Percentiles rank a stretch among this genome's conserved stretches.
phyloP scores from a whole-genome alignment of 257 asterid genomes.

The Vinca minor region DNA sequence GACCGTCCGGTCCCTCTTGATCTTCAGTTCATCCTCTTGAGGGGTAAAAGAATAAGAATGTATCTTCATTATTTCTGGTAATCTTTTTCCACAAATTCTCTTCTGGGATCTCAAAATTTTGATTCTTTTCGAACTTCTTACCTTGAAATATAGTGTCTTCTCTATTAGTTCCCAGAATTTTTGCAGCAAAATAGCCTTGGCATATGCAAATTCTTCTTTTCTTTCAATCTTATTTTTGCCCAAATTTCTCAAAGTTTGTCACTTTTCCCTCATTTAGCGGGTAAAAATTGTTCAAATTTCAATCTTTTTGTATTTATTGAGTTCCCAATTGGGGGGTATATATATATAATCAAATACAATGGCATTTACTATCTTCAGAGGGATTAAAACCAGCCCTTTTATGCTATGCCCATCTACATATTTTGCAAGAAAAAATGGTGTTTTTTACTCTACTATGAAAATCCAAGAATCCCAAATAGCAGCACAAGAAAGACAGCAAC shows the following conservation, averaged over 20 bases:
- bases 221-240: background rate
- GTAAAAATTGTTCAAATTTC: conserved; percentile 4
- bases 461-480: conserved; percentile 41
- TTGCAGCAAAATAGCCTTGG: background rate
- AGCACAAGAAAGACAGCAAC: conserved; percentile 55
- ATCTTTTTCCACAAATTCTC: background rate
- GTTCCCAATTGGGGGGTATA: too few relatives aligned
- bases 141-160: background rate
- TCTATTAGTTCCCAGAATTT: background rate
- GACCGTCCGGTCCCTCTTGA: background rate
- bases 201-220: background rate
- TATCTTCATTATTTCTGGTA: background rate
- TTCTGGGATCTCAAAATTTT: background rate
- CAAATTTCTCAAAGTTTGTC: background rate
- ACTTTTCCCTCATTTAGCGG: background rate
- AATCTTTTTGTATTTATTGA: background rate
- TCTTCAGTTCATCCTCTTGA: background rate
- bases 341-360: too few relatives aligned
- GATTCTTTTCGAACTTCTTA: fast-evolving
- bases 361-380: conserved; percentile 74
- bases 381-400: conserved; percentile 47
- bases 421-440: conserved; percentile 41
- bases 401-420: conserved; percentile 46
- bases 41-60: too few relatives aligned
- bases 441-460: conserved; percentile 33